Evolutionary conservation across 2,329 filamentous ascomycete species (phyloP).

Genomic region (Cytospora piceae): DNA sequence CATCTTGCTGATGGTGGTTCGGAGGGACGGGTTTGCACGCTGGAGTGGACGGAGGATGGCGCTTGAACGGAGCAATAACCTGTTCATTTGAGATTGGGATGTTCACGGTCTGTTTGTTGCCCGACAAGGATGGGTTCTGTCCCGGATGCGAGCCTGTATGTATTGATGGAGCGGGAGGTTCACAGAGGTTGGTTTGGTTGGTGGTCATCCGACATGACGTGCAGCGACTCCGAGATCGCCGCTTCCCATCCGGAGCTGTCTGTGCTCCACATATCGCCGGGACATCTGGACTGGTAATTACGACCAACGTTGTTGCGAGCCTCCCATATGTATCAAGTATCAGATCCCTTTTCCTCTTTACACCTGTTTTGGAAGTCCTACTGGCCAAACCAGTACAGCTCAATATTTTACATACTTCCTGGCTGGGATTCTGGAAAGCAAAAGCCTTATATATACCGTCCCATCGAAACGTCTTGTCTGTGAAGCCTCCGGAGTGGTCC

Average conservation of each 20-base stretch:
- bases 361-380: neutral
- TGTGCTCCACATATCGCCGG: neutral
- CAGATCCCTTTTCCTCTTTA: neutral
- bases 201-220: neutral
- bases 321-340: no score
- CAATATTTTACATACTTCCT: neutral
- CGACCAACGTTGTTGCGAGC: no score
- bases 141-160: neutral
- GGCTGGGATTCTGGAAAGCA: neutral
- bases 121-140: no score
- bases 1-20: conserved; percentile 35
- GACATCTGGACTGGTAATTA: no score
- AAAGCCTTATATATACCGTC: neutral
- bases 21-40: neutral
- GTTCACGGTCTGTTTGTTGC: neutral
- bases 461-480: neutral
- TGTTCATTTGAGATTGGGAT: neutral
- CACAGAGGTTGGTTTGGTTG: no score
- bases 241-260: neutral
- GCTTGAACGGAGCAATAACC: neutral
- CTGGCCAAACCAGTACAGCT: neutral
- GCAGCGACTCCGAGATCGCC: neutral
- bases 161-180: no score
- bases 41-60: neutral
- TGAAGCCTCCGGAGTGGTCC: neutral